A percentile compares a stretch with the other conserved stretches of the same genome.
Evolutionary conservation across 306 rosid genomes (phyloP).

Genomic region (Quercus gilva): DNA sequence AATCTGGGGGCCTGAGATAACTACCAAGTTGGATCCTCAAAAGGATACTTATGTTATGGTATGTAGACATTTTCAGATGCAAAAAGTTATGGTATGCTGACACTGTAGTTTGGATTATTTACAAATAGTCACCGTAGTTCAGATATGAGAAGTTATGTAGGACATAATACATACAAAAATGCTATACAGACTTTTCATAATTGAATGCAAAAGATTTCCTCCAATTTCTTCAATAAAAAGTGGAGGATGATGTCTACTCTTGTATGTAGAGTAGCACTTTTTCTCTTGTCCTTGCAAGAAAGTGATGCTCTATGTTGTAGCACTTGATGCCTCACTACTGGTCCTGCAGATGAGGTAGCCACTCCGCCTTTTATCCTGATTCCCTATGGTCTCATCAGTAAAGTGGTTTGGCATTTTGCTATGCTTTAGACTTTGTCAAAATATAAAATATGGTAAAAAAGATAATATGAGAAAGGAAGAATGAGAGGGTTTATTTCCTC

Average conservation of each 20-base stretch:
- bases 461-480: no score
- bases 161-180: background rate
- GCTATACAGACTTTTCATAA: background rate
- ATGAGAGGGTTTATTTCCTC: no score
- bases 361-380: background rate
- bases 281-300: background rate
- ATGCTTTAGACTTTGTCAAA: background rate
- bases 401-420: background rate
- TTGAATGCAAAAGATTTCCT: background rate
- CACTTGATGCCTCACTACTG: no score
- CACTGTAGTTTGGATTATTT: no score
- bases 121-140: background rate
- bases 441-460: no score
- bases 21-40: conserved; percentile 60
- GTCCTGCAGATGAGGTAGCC: background rate
- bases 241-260: background rate
- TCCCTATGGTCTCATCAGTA: background rate
- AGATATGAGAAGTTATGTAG: background rate
- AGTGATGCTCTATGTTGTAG: background rate
- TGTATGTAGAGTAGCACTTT: background rate
- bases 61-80: conserved; percentile 14
- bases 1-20: conserved; percentile 87
- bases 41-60: conserved; percentile 89
- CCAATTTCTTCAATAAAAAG: background rate
- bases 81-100: background rate